Evolutionary conservation across 306 rosid genomes (phyloP).

Genomic region (Trichosanthes truncata): DNA sequence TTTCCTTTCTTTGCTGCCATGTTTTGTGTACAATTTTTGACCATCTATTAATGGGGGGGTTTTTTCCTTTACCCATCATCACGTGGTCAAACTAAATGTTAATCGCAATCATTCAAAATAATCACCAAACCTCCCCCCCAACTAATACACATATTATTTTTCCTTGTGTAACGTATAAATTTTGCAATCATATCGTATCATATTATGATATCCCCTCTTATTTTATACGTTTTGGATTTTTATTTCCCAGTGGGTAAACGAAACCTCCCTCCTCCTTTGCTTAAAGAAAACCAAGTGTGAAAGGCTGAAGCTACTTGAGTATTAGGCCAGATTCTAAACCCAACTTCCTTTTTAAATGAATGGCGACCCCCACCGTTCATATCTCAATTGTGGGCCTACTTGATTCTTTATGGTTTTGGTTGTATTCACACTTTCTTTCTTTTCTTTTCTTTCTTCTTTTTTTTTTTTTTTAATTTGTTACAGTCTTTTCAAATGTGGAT

Average conservation of each 20-base stretch:
- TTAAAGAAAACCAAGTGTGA: conserved; percentile 4
- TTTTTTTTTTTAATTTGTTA: background rate
- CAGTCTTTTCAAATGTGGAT: conserved; percentile 19
- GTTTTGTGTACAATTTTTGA: conserved; percentile 24
- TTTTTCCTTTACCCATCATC: conserved; percentile 8
- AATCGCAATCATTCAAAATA: conserved; percentile 11
- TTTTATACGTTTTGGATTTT: background rate
- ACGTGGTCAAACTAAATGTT: conserved; percentile 8
- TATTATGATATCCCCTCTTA: background rate
- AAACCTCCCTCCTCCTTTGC: background rate
- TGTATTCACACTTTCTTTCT: conserved; percentile 18
- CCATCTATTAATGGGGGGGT: conserved; percentile 26
- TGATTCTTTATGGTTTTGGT: conserved; percentile 28
- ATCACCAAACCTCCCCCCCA: background rate
- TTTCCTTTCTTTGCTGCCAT: conserved; percentile 9
- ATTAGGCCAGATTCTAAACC: conserved; percentile 9
- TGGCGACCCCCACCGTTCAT: conserved; percentile 17
- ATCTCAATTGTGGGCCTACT: conserved; percentile 32
- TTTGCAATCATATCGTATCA: background rate
- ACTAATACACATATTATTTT: too few relatives aligned
- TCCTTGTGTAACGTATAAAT: background rate
- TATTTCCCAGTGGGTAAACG: background rate
- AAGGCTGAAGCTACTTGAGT: conserved; percentile 11
- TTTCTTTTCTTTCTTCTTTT: background rate
- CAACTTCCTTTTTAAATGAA: background rate